Conservation (phyloP, 2,329 filamentous ascomycete genomes). For the Aspergillus candidus region DNA sequence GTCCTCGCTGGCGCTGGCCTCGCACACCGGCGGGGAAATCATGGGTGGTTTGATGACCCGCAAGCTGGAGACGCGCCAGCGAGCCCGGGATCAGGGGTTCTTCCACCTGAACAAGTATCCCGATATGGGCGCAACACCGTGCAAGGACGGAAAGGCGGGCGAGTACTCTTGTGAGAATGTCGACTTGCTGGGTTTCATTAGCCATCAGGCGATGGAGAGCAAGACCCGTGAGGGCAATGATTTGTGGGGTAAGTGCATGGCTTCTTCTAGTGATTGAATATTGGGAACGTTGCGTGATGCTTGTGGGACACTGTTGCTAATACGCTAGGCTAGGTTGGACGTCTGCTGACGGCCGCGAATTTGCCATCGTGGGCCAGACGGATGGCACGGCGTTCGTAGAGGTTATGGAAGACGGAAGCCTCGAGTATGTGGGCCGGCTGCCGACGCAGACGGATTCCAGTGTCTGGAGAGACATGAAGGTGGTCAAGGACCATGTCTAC, state of each 20-base stretch:
- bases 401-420: slow-evolving; percentile 10
- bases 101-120: slow-evolving; percentile 12
- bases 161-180: slow-evolving; percentile 15
- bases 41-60: slow-evolving; percentile 14
- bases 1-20: slow-evolving; percentile 7
- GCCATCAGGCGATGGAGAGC: slow-evolving; percentile 17
- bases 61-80: slow-evolving; percentile 11
- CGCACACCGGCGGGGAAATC: slow-evolving; percentile 3
- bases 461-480: slow-evolving; percentile 15
- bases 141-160: slow-evolving; percentile 12
- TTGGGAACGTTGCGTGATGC: not conserved
- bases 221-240: slow-evolving; percentile 15
- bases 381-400: slow-evolving; percentile 15
- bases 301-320: not conserved
- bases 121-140: slow-evolving; percentile 4
- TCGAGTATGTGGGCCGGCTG: slow-evolving; percentile 13
- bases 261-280: not conserved
- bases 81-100: slow-evolving; percentile 8
- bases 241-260: slow-evolving; percentile 11
- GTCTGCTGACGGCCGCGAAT: slow-evolving; percentile 12
- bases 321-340: slow-evolving; percentile 8
- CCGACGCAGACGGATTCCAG: slow-evolving; percentile 11
- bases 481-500: slow-evolving; percentile 13
- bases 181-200: slow-evolving; percentile 12
- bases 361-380: slow-evolving; percentile 14